These are phyloP conservation scores for Cicer judaicum DNA, from an alignment of 306 rosid genomes.

Conservation along the genomic window DNA sequence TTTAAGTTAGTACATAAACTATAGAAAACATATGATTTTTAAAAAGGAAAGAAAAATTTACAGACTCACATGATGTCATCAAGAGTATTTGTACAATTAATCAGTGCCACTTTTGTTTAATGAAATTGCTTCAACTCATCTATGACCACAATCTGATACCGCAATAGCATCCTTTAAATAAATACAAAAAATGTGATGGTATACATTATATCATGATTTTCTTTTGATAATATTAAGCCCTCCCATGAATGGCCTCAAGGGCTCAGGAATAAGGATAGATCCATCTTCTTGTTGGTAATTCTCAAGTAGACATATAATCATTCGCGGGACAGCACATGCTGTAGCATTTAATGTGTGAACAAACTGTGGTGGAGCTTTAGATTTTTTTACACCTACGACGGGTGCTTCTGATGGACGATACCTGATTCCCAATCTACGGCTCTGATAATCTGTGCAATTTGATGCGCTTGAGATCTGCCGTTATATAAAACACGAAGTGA, in stretches of 20 bases:
- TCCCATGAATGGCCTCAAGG: constrained; percentile 85
- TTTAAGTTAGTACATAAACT: background rate
- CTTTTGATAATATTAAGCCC: constrained; percentile 66
- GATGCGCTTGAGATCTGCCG: constrained; percentile 91
- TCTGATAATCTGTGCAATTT: constrained; percentile 88
- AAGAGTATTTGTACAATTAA: background rate
- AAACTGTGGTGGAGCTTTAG: constrained; percentile 74
- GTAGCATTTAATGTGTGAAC: constrained; percentile 96
- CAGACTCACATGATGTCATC: background rate
- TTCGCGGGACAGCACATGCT: constrained; percentile 90
- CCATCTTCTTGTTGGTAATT: constrained; percentile 92
- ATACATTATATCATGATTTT: constrained; percentile 42
- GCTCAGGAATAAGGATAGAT: constrained; percentile 72
- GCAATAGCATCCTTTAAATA: constrained; percentile 43
- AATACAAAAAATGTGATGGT: constrained; percentile 43
- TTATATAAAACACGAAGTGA: constrained; percentile 13
- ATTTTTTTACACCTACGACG: constrained; percentile 55
- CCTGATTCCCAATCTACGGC: constrained; percentile 82
- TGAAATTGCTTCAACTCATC: constrained; percentile 42
- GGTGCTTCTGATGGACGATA: constrained; percentile 74
- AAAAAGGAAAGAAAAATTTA: too few species aligned
- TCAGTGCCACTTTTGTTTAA: background rate
- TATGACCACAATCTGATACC: constrained; percentile 36
- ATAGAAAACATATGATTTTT: constrained; percentile 1
- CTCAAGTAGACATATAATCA: constrained; percentile 88